Evolutionary conservation across 108 stramenopile genomes (phyloP).

Genomic region (Fistulifera pelliculosa): DNA sequence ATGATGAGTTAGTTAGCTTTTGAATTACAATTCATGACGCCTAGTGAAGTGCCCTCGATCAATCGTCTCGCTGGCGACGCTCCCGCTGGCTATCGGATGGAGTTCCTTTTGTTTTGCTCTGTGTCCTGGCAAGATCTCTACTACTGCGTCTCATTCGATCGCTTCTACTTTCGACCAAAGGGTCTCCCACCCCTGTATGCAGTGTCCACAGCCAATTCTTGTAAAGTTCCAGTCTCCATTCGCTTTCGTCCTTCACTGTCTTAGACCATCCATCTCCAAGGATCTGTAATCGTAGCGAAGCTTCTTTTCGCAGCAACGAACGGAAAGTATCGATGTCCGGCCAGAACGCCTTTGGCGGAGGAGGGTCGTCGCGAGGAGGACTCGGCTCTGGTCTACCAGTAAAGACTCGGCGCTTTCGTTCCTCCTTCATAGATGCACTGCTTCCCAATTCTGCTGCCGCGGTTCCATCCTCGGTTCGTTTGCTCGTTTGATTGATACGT

Average conservation of each 20-base stretch:
- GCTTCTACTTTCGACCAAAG: conserved; percentile 18
- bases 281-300: conserved; percentile 48
- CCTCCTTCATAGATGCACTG: not conserved
- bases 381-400: not conserved
- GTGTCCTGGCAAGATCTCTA: not conserved
- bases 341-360: conserved; percentile 52
- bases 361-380: conserved; percentile 19
- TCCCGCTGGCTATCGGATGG: no score
- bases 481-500: not conserved
- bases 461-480: not conserved
- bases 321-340: conserved; percentile 72
- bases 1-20: no score
- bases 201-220: conserved; percentile 65
- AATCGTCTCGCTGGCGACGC: no score
- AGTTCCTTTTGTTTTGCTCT: not conserved
- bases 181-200: conserved; percentile 59
- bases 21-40: no score
- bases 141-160: conserved; percentile 4
- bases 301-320: conserved; percentile 50
- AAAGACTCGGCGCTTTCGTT: not conserved
- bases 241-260: conserved; percentile 62
- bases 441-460: not conserved
- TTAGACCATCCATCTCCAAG: conserved; percentile 63
- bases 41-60: no score
- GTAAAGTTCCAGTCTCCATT: conserved; percentile 72